Base-by-base conservation (phyloP, 2,329 filamentous ascomycete genomes). In the Scytalidium lignicola region DNA sequence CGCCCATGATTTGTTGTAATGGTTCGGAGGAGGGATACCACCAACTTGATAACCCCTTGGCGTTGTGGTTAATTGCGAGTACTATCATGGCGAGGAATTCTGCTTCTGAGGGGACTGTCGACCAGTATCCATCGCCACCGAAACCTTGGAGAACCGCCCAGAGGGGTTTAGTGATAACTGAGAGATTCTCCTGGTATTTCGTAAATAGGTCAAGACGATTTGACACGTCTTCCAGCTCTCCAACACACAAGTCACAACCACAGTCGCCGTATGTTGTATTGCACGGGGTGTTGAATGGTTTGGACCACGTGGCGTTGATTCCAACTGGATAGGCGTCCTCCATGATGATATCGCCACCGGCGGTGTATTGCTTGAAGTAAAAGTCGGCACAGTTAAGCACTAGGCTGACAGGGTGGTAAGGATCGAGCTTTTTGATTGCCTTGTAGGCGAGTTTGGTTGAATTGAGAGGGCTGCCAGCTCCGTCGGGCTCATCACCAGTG, bases 401-500 rank as follows among this genome's bases (percentile, higher is more conserved):
- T 3, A 78, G 65, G 4, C 68, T 72, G n/a, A 76, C 67, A 0
- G 75, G 75, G 59, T 78, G 76, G 54, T 77, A 79, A 0, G 73
- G 73, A 54, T 79, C 76, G 4, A 75, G 55, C 3, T 58, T 55
- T 47, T 69, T 70, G 51, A 78, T 68, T 41, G 65, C 55, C 10
- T 69, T 58, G 57, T 77, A 76, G 0, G 73, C 65, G 17, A 67
- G 51, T 7, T 56, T 55, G 0, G 75, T 73, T 0, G 72, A 70
- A 55, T 75, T 70, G 13, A 76, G 58, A 1, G 73, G 65, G 43
- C 62, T 57, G 32, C 44, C 46, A 55, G 56, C 57, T 3, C 61
- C 61, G 57, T 78, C 76, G 9, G 74, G 71, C 51, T 78, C 75
- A 54, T 79, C 75, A 15, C 67, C 65, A 69, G 80, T 82, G n/a